Percentiles rank a stretch among this genome's conserved stretches.
Evolutionary conservation across 441 rosid genomes (phyloP).

Genomic region (Adansonia grandidieri): DNA sequence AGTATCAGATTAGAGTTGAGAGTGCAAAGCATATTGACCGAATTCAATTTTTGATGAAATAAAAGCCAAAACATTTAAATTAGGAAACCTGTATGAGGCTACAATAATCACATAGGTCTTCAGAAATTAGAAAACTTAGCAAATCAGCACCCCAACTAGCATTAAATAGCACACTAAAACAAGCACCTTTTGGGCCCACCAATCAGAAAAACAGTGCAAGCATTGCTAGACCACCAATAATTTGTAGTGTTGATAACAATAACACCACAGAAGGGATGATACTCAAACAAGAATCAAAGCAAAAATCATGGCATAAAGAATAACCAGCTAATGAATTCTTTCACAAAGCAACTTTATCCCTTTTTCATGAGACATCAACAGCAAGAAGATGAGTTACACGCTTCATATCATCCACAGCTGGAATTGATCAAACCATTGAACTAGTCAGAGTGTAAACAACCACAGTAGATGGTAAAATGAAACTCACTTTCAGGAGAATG

Average conservation of each 20-base stretch:
- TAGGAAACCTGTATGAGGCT: conserved; percentile 73
- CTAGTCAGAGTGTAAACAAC: conserved; percentile 30
- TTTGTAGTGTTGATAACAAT: conserved; percentile 13
- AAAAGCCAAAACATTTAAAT: neutral
- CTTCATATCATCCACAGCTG: conserved; percentile 88
- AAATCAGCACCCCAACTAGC: conserved; percentile 56
- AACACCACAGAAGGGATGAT: conserved; percentile 23
- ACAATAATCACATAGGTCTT: conserved; percentile 72
- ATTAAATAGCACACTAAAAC: conserved; percentile 84
- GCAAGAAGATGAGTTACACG: conserved; percentile 95
- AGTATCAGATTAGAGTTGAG: conserved; percentile 19
- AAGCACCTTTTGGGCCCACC: conserved; percentile 78
- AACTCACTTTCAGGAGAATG: too few species aligned
- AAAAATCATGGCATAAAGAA: conserved; percentile 29
- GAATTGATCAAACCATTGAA: conserved; percentile 35
- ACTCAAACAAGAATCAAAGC: conserved; percentile 15
- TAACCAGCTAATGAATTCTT: conserved; percentile 90
- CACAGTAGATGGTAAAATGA: neutral
- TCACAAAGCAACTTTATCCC: conserved; percentile 86
- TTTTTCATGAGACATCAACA: conserved; percentile 70
- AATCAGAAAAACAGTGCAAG: conserved; percentile 52
- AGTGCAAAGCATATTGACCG: conserved; percentile 21
- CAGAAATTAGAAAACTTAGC: conserved; percentile 58
- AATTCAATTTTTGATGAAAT: conserved; percentile 4
- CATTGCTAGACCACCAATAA: conserved; percentile 36